phyloP scores from a whole-genome alignment of 2,329 filamentous ascomycete genomes.

The Aspergillus sp. region DNA sequence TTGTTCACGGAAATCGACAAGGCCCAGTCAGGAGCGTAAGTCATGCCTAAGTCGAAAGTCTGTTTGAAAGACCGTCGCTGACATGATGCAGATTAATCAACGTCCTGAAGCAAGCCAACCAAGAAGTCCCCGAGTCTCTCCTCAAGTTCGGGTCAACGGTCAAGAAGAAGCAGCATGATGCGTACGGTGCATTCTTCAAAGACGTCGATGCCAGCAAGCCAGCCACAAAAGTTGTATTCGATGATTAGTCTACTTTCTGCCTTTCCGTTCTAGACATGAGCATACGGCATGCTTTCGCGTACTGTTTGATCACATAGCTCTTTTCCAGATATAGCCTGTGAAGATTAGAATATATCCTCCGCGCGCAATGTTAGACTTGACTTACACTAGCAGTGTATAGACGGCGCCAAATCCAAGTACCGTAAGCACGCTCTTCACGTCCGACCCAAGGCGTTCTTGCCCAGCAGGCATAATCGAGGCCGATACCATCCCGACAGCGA shows the following conservation, averaged over 20 bases:
- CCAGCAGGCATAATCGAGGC: slow-evolving; percentile 33
- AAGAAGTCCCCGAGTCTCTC: slow-evolving; percentile 79
- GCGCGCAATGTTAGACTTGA: slow-evolving; percentile 16
- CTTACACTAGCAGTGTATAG: slow-evolving; percentile 53
- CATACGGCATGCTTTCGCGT: slow-evolving; percentile 12
- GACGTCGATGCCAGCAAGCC: slow-evolving; percentile 75
- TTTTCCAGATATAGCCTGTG: slow-evolving; percentile 29
- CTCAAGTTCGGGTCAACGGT: slow-evolving; percentile 96
- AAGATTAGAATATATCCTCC: slow-evolving; percentile 11
- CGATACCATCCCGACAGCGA: slow-evolving; percentile 38
- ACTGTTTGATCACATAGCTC: slow-evolving; percentile 20
- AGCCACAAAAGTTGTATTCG: slow-evolving; percentile 87
- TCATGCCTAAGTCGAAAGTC: too few relatives aligned
- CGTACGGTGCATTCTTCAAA: slow-evolving; percentile 93
- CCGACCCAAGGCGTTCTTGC: slow-evolving; percentile 7
- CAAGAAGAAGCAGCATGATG: slow-evolving; percentile 96
- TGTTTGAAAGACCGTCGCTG: slow-evolving; percentile 5
- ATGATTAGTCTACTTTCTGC: slow-evolving; percentile 36
- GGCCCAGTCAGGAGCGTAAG: slow-evolving; percentile 75
- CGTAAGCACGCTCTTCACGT: slow-evolving; percentile 30
- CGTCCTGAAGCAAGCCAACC: slow-evolving; percentile 85
- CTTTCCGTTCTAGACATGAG: slow-evolving; percentile 9
- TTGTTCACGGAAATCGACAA: slow-evolving; percentile 96
- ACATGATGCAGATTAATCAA: slow-evolving; percentile 63
- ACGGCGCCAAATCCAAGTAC: slow-evolving; percentile 43